Evolutionary conservation across 2,329 filamentous ascomycete species (phyloP).

Genomic region (Cryoendolithus antarcticus): DNA sequence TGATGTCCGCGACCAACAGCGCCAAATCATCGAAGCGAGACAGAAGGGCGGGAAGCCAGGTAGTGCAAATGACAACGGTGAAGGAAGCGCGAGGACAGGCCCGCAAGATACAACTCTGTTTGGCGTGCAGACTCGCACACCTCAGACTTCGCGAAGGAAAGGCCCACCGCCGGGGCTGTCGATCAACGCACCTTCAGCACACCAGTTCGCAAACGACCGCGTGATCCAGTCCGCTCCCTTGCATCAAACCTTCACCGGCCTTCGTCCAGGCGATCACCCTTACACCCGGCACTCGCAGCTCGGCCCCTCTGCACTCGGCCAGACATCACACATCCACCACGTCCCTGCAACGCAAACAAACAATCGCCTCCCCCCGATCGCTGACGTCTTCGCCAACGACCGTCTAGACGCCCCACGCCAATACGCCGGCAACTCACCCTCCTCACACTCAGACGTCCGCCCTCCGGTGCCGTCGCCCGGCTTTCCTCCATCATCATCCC

Average conservation of each 20-base stretch:
- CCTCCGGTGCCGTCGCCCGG: slow-evolving; percentile 67
- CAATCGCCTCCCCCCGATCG: slow-evolving; percentile 85
- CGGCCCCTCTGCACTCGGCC: slow-evolving; percentile 69
- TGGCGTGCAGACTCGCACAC: slow-evolving; percentile 47
- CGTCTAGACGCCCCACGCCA: slow-evolving; percentile 40
- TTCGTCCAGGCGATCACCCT: slow-evolving; percentile 50
- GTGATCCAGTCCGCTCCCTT: slow-evolving; percentile 97
- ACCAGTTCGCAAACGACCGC: slow-evolving; percentile 83
- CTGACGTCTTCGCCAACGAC: slow-evolving; percentile 80
- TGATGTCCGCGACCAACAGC: slow-evolving; percentile 84
- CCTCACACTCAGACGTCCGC: slow-evolving; percentile 49
- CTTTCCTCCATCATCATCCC: slow-evolving; percentile 45
- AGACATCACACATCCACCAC: slow-evolving; percentile 83
- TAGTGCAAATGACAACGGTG: slow-evolving; percentile 17
- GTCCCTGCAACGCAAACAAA: slow-evolving; percentile 76
- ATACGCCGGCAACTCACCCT: slow-evolving; percentile 43
- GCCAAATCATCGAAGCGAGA: slow-evolving; percentile 85
- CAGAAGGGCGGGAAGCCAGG: slow-evolving; percentile 67
- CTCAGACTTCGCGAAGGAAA: slow-evolving; percentile 59
- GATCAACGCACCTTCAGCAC: slow-evolving; percentile 82
- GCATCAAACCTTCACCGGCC: slow-evolving; percentile 87
- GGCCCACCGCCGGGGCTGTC: slow-evolving; percentile 77
- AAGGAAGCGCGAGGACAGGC: slow-evolving; percentile 19
- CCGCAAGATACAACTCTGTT: slow-evolving; percentile 31
- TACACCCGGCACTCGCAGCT: slow-evolving; percentile 43